phyloP scores from a whole-genome alignment of 2,329 filamentous ascomycete genomes.

The Dothistroma pini region DNA sequence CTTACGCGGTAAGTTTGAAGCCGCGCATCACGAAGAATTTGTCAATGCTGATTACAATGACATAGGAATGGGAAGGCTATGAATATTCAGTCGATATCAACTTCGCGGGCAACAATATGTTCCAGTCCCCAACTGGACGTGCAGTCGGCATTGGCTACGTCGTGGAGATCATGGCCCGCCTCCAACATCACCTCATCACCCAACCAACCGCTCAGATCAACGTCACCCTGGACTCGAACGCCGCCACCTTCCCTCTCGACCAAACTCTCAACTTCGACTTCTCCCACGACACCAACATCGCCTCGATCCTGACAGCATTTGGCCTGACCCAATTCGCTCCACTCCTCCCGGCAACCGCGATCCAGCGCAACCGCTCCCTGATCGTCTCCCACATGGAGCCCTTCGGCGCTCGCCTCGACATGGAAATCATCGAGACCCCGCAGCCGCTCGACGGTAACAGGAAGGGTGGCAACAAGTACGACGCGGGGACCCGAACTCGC shows the following conservation, averaged over 20 bases:
- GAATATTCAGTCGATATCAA: slow-evolving; percentile 66
- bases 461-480: slow-evolving; percentile 46
- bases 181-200: slow-evolving; percentile 57
- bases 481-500: slow-evolving; percentile 49
- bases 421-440: slow-evolving; percentile 68
- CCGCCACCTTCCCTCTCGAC: slow-evolving; percentile 67
- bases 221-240: slow-evolving; percentile 65
- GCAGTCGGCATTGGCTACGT: slow-evolving; percentile 72
- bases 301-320: slow-evolving; percentile 65
- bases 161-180: slow-evolving; percentile 66
- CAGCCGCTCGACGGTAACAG: slow-evolving; percentile 57
- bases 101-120: slow-evolving; percentile 59
- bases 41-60: not conserved
- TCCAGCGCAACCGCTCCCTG: slow-evolving; percentile 57
- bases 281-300: slow-evolving; percentile 62
- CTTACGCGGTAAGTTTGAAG: slow-evolving; percentile 47
- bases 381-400: slow-evolving; percentile 66
- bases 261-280: slow-evolving; percentile 75
- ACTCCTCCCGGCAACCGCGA: slow-evolving; percentile 53
- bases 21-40: not conserved
- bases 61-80: slow-evolving; percentile 41
- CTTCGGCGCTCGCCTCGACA: slow-evolving; percentile 68
- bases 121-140: slow-evolving; percentile 62
- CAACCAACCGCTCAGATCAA: slow-evolving; percentile 51
- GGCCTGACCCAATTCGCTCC: slow-evolving; percentile 66